These are phyloP conservation scores for Kwoniella pini DNA, from an alignment of 768 basidiomycete species.

Conservation along the genomic window DNA sequence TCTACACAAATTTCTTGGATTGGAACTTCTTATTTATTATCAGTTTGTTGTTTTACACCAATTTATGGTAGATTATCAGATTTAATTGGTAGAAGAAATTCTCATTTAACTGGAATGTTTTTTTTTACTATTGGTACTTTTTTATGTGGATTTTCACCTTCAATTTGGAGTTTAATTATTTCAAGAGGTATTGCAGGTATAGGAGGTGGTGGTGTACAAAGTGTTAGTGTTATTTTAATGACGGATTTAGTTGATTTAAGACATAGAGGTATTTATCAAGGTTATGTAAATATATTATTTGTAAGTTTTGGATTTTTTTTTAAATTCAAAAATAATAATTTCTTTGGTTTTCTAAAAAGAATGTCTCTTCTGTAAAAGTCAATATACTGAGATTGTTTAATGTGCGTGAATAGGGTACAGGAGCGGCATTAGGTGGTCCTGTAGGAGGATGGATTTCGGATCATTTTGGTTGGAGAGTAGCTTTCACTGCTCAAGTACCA, in stretches of 20 bases:
- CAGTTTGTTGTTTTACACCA: slow-evolving; percentile 46
- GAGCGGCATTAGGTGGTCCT: slow-evolving; percentile 57
- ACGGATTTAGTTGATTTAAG: slow-evolving; percentile 87
- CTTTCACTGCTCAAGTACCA: slow-evolving; percentile 44
- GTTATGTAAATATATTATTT: slow-evolving; percentile 50
- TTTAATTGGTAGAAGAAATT: slow-evolving; percentile 33
- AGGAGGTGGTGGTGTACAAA: slow-evolving; percentile 42
- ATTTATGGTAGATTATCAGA: slow-evolving; percentile 46
- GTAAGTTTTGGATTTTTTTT: slow-evolving; percentile 1
- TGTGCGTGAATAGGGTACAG: slow-evolving; percentile 62
- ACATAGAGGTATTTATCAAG: slow-evolving; percentile 87
- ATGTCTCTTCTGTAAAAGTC: too few relatives aligned
- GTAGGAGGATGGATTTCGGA: slow-evolving; percentile 66
- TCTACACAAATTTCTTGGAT: slow-evolving; percentile 48
- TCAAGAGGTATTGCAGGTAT: slow-evolving; percentile 40
- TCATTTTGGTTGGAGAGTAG: slow-evolving; percentile 71
- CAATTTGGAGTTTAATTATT: slow-evolving; percentile 35
- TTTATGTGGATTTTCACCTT: slow-evolving; percentile 37
- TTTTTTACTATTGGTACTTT: slow-evolving; percentile 42
- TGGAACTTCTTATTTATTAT: slow-evolving; percentile 47
- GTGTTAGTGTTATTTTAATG: slow-evolving; percentile 62
- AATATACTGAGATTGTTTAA: background rate
- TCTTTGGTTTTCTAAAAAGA: slow-evolving; percentile 55
- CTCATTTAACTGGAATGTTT: slow-evolving; percentile 28
- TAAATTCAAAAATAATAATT: too few relatives aligned